Evolutionary conservation across 257 asterid genomes (phyloP).

Genomic region (Nicotiana obtusifolia): DNA sequence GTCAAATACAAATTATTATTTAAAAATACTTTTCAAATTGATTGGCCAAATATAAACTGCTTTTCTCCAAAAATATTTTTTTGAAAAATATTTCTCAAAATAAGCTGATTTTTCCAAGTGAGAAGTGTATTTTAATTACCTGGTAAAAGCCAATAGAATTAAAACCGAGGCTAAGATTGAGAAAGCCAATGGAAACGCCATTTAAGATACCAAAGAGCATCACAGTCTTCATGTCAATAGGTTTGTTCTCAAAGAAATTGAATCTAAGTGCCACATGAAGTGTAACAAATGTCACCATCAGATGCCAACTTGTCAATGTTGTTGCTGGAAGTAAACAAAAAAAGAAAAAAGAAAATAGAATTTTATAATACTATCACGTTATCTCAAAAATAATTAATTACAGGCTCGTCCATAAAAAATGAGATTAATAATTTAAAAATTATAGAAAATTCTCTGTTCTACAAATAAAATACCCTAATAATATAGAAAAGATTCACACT

Average conservation of each 20-base stretch:
- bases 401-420: no score
- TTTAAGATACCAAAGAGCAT: conserved; percentile 62
- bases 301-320: conserved; percentile 92
- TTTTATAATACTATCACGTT: background rate
- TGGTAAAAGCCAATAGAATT: conserved; percentile 91
- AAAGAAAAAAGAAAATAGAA: no score
- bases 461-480: no score
- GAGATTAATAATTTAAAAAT: background rate
- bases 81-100: no score
- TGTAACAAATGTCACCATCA: conserved; percentile 86
- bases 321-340: conserved; percentile 45
- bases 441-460: background rate
- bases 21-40: no score
- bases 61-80: no score
- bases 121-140: conserved; percentile 27
- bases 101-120: no score
- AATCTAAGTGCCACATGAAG: conserved; percentile 66
- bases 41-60: no score
- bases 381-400: background rate
- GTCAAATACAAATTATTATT: no score
- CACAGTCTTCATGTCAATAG: conserved; percentile 58
- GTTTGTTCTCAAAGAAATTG: conserved; percentile 71
- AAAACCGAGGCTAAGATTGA: conserved; percentile 85
- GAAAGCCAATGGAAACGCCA: conserved; percentile 81
- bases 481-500: no score